phyloP scores from a whole-genome alignment of 805 yeast species.

The Yamadazyma endophytica region DNA sequence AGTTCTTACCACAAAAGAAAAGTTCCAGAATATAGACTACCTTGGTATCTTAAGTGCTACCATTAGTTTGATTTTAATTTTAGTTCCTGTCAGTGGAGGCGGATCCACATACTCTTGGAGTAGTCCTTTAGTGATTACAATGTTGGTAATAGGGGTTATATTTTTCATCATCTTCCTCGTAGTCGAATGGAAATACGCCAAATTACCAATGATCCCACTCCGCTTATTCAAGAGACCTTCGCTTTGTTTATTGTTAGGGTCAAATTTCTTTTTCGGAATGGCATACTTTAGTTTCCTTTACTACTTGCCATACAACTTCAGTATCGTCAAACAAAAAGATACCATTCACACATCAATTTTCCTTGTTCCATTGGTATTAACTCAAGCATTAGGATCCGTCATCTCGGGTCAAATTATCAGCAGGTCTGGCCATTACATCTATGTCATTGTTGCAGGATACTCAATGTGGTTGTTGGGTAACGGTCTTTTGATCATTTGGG shows the following conservation, averaged over 20 bases:
- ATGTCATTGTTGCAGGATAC: conserved; percentile 40
- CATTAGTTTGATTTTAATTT: conserved; percentile 45
- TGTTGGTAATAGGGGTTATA: conserved; percentile 31
- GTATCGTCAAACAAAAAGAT: conserved; percentile 36
- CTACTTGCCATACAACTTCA: conserved; percentile 33
- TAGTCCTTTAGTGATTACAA: conserved; percentile 31
- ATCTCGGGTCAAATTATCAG: conserved; percentile 46
- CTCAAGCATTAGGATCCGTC: conserved; percentile 40
- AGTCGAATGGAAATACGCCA: conserved; percentile 48
- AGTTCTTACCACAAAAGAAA: conserved; percentile 29
- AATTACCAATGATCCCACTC: conserved; percentile 54
- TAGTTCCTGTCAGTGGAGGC: conserved; percentile 59
- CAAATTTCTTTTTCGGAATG: conserved; percentile 47
- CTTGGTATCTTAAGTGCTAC: conserved; percentile 48
- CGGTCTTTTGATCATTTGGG: conserved; percentile 33
- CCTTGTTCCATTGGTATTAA: conserved; percentile 42
- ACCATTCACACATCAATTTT: conserved; percentile 32
- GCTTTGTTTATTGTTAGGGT: conserved; percentile 25
- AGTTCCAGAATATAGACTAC: conserved; percentile 48
- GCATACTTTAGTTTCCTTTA: conserved; percentile 45
- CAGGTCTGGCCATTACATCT: conserved; percentile 39
- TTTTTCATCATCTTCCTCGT: conserved; percentile 39
- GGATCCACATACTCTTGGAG: conserved; percentile 58
- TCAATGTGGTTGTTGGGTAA: conserved; percentile 39
- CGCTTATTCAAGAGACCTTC: conserved; percentile 36